These are phyloP conservation scores for Vigna reflexopilosa DNA, from an alignment of 306 rosid genomes.

Conservation along the genomic window DNA sequence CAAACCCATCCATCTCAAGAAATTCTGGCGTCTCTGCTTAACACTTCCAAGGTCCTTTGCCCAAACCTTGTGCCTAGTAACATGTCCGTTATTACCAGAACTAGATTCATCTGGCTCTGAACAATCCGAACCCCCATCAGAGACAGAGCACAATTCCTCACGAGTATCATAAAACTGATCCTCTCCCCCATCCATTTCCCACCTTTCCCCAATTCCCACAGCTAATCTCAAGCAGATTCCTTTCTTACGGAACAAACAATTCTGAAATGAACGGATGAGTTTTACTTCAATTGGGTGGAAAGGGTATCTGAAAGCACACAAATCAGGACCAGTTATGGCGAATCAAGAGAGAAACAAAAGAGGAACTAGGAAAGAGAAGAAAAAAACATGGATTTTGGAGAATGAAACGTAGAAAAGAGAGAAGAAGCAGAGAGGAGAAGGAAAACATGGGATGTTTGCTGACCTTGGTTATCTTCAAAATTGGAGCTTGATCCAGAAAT, in stretches of 20 bases:
- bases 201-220: slow-evolving; percentile 23
- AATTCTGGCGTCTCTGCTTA: slow-evolving; percentile 62
- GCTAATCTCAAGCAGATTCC: slow-evolving; percentile 34
- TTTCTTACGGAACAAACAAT: slow-evolving; percentile 25
- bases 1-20: slow-evolving; percentile 71
- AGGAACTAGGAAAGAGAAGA: no score
- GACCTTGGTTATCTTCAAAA: slow-evolving; percentile 40
- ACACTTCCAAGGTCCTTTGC: slow-evolving; percentile 58
- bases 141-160: slow-evolving; percentile 73
- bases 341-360: background rate
- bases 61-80: slow-evolving; percentile 56
- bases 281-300: slow-evolving; percentile 28
- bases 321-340: slow-evolving; percentile 22
- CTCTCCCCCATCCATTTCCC: slow-evolving; percentile 55
- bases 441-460: background rate
- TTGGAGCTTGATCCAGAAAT: slow-evolving; percentile 36
- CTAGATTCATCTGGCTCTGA: slow-evolving; percentile 56
- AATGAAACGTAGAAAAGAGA: slow-evolving; percentile 4
- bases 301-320: slow-evolving; percentile 44
- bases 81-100: slow-evolving; percentile 38
- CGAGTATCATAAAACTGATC: slow-evolving; percentile 75
- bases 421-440: background rate
- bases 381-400: background rate
- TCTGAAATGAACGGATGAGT: background rate
- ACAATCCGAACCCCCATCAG: slow-evolving; percentile 64